Percentiles rank a stretch among this genome's conserved stretches.
These are phyloP conservation scores for Sphenostylis stenocarpa DNA, from an alignment of 306 rosid genomes.

Conservation along the genomic window DNA sequence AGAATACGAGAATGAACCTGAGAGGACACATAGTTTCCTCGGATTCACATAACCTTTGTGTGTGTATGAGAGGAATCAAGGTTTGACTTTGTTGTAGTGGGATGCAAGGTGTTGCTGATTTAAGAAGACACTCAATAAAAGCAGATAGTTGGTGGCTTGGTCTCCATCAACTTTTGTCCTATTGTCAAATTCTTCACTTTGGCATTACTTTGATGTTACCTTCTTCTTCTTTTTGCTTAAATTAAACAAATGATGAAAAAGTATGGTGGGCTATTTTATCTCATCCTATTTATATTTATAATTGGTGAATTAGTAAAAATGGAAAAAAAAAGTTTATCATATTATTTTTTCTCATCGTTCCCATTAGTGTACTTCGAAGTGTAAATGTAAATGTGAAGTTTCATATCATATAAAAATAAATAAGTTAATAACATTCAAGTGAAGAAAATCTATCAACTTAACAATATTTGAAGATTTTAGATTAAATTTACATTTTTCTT, in stretches of 20 bases:
- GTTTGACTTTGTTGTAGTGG: background rate
- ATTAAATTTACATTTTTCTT: too few relatives aligned
- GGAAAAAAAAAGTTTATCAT: too few relatives aligned
- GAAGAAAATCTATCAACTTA: too few relatives aligned
- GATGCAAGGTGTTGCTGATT: background rate
- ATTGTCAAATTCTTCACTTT: background rate
- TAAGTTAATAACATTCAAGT: too few relatives aligned
- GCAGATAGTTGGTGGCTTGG: background rate
- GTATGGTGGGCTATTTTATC: too few relatives aligned
- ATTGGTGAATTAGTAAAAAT: too few relatives aligned
- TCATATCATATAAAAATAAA: too few relatives aligned
- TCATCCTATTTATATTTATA: too few relatives aligned
- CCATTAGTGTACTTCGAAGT: too few relatives aligned
- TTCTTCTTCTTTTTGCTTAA: background rate
- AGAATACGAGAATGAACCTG: constrained; percentile 72
- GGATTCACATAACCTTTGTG: background rate
- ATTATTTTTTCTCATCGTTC: too few relatives aligned
- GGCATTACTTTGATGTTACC: background rate
- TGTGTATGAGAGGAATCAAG: background rate
- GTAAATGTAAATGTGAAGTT: too few relatives aligned
- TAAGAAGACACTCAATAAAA: background rate
- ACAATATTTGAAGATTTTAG: too few relatives aligned
- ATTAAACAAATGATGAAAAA: background rate
- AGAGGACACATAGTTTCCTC: constrained; percentile 74
- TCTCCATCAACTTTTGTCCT: background rate